Evolutionary conservation across 2,329 filamentous ascomycete species (phyloP).

Genomic region (Hypoxylon sp.): DNA sequence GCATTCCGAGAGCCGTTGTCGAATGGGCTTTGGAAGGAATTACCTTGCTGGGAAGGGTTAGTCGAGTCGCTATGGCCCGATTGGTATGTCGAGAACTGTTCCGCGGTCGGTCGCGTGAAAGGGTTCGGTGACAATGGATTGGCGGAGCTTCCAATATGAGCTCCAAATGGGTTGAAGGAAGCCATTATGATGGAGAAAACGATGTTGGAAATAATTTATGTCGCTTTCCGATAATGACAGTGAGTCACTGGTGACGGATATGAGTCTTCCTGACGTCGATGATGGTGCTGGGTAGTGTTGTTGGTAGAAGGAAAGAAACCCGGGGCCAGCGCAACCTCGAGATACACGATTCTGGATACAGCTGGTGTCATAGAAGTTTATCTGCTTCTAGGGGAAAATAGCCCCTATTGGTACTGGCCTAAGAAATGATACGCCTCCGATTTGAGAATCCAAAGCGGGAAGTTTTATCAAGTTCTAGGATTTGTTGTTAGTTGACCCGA

Average conservation of each 20-base stretch:
- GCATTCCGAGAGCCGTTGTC: neutral
- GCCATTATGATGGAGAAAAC: neutral
- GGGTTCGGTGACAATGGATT: neutral
- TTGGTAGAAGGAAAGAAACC: neutral
- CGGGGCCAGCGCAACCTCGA: neutral
- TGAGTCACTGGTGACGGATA: neutral
- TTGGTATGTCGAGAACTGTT: neutral
- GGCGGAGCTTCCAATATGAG: neutral
- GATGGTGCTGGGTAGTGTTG: neutral
- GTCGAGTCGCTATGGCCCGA: neutral
- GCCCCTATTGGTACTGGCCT: neutral
- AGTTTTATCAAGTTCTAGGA: neutral
- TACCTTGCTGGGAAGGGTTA: neutral
- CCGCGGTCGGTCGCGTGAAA: neutral
- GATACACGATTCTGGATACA: neutral
- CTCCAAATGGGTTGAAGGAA: neutral
- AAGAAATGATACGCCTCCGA: neutral
- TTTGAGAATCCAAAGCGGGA: neutral
- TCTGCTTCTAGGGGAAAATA: neutral
- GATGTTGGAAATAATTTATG: neutral
- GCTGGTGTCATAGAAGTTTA: neutral
- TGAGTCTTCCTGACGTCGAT: neutral
- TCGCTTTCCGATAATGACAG: neutral
- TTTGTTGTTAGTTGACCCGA: neutral
- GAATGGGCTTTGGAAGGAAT: neutral